phyloP scores from a whole-genome alignment of 768 basidiomycete genomes.

The Lactarius evosmus region DNA sequence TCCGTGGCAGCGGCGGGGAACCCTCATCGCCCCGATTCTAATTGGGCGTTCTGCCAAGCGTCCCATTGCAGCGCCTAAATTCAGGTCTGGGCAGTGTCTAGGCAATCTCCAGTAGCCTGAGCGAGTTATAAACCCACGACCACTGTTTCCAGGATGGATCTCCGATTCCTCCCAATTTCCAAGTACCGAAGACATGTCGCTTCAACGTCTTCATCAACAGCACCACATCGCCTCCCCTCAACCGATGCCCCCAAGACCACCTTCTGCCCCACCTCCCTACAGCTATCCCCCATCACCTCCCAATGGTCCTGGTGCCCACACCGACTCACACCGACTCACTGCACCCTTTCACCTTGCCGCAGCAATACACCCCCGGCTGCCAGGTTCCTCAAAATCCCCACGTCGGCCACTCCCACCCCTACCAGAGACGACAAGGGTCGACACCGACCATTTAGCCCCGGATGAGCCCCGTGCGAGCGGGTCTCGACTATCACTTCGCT shows the following conservation, averaged over 20 bases:
- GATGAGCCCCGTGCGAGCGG: not conserved
- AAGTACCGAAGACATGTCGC: not conserved
- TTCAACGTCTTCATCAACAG: not conserved
- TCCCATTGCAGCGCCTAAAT: not conserved
- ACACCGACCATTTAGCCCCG: not conserved
- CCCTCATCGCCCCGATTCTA: not conserved
- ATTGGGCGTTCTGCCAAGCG: not conserved
- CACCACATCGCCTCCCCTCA: not conserved
- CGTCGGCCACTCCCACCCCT: not conserved
- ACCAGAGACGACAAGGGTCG: not conserved
- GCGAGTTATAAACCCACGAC: not conserved
- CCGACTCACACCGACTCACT: not conserved
- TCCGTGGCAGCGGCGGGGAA: not conserved
- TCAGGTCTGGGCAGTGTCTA: not conserved
- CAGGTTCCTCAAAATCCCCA: not conserved
- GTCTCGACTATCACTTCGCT: not conserved
- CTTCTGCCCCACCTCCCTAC: constrained; percentile 2
- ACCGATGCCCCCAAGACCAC: not conserved
- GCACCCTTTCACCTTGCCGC: not conserved
- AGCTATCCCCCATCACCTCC: not conserved
- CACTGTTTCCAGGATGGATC: not conserved
- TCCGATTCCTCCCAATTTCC: not conserved
- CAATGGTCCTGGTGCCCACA: not conserved
- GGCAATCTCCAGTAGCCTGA: not conserved
- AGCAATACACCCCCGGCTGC: not conserved